A percentile compares a stretch with the other conserved stretches of the same genome.
These are phyloP conservation scores for Annulohypoxylon moriforme DNA, from an alignment of 495 filamentous ascomycete species.

Conservation along the genomic window DNA sequence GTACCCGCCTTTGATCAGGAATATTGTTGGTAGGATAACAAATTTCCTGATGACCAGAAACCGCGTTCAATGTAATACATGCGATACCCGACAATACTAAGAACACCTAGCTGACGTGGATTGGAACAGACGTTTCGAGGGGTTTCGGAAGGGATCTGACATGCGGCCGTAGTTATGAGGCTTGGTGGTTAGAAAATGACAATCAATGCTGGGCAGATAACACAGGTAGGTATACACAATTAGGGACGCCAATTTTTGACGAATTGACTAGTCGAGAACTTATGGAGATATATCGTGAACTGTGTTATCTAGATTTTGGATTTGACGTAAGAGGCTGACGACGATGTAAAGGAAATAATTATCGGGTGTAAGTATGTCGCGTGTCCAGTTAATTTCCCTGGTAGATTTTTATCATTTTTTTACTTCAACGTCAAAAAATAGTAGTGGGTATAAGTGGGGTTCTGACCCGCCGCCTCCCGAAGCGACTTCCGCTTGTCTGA, in stretches of 20 bases:
- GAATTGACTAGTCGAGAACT: not conserved
- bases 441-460: not conserved
- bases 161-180: not conserved
- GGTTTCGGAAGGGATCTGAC: not conserved
- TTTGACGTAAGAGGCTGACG: conserved; percentile 15
- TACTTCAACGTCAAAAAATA: not conserved
- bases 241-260: not conserved
- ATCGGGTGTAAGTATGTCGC: not conserved
- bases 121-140: not conserved
- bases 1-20: not conserved
- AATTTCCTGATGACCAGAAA: not conserved
- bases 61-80: not conserved
- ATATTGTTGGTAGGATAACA: not conserved
- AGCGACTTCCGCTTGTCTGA: not conserved
- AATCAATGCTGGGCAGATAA: not conserved
- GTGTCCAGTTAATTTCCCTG: not conserved
- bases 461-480: not conserved
- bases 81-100: not conserved
- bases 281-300: not conserved
- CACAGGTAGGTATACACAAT: too few species aligned
- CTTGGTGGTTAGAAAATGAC: not conserved
- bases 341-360: not conserved
- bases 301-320: not conserved
- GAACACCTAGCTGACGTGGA: not conserved
- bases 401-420: not conserved